Base-by-base conservation (phyloP, 441 rosid genomes). In the Bocquillonia castaneifolia region DNA sequence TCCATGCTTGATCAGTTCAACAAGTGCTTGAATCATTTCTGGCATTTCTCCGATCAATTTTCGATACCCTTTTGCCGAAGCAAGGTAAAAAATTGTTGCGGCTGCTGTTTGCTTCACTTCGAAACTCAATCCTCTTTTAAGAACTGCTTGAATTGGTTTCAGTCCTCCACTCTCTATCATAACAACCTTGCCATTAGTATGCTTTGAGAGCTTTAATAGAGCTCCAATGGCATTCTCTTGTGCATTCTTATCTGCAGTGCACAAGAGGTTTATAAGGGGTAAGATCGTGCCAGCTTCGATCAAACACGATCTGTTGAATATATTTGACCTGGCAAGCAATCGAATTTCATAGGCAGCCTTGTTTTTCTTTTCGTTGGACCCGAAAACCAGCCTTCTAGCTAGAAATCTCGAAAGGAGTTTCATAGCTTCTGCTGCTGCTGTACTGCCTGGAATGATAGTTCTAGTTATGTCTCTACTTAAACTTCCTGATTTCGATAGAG, bases 191-290 rank as follows among this genome's bases (percentile, higher is more conserved):
- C 94, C 94, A 51, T 36, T 72, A 0, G 80, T 44, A 64, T 85
- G 85, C 72, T 88, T 90, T 6, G 89, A 76, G n/a, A 88, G 85
- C 83, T 91, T 88, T 74, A 87, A 61, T 23, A 91, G 54, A 65
- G 92, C 97, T 10, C 85, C 87, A 31, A 84, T 77, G 4, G 88
- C 75, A 32, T 80, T 86, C 60, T 91, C 96, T 69, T 88, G 93
- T 0, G 71, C 32, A 14, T 25, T 48, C 14, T 44, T 39, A 23
- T 84, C 80, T 18, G 15, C n/a, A 0, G 80, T 71, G 50, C 77
- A 71, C 20, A 85, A 51, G 31, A 87, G 82, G 66, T 66, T 74
- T 51, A 88, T 52, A n/a, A 91, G 88, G n/a, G 88, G 90, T 25
- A 68, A 70, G 45, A 85, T 66, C 1, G 79, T 52, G 22, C 91